phyloP scores from a whole-genome alignment of 1,284 basidiomycete species.

The Neonothopanus nambi region DNA sequence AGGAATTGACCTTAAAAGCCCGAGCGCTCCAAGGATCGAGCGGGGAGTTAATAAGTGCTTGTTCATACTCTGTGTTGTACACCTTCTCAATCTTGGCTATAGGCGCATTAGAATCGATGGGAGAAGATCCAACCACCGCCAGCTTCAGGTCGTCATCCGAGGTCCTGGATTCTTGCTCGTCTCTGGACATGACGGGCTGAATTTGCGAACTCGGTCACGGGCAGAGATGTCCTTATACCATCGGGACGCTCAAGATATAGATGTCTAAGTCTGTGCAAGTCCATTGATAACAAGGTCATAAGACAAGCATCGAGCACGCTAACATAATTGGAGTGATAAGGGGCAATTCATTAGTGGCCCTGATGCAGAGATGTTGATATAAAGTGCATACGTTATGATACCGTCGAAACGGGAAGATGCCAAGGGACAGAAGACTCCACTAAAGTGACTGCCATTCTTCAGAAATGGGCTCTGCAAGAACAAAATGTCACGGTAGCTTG shows the following conservation, averaged over 20 bases:
- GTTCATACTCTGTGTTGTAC: slow-evolving; percentile 26
- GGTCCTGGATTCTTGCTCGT: not conserved
- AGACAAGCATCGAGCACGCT: too few relatives aligned
- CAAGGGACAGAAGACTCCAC: too few relatives aligned
- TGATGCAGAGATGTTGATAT: too few relatives aligned
- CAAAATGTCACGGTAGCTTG: too few relatives aligned
- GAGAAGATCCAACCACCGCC: slow-evolving; percentile 1
- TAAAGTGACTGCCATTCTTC: too few relatives aligned
- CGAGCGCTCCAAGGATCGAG: slow-evolving; percentile 24
- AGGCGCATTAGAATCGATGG: not conserved
- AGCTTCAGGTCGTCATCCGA: slow-evolving; percentile 9
- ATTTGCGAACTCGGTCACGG: not conserved
- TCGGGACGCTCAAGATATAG: not conserved
- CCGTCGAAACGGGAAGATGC: too few relatives aligned
- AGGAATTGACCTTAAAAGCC: slow-evolving; percentile 23
- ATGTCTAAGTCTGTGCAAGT: too few relatives aligned
- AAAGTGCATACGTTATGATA: too few relatives aligned
- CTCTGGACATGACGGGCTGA: not conserved
- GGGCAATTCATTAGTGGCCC: too few relatives aligned
- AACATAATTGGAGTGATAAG: too few relatives aligned
- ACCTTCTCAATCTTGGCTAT: slow-evolving; percentile 22
- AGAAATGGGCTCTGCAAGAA: too few relatives aligned
- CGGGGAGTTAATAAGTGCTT: slow-evolving; percentile 21
- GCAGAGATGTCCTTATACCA: not conserved
- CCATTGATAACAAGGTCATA: too few relatives aligned